Base-by-base conservation (phyloP, 768 basidiomycete genomes). In the Tephrocybe sp. region DNA sequence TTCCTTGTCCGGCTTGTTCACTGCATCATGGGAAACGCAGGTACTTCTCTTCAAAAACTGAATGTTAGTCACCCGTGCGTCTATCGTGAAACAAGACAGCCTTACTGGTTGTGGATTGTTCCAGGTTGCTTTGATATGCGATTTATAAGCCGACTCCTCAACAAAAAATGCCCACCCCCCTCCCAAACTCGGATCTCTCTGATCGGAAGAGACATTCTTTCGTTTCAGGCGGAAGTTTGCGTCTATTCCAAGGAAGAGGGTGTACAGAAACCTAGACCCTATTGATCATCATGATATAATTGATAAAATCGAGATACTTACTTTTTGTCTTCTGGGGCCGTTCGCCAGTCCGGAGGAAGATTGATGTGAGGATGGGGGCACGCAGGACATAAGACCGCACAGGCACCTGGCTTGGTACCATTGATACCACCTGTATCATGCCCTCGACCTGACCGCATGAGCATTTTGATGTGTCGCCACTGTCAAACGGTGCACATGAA, bases 301-400 rank as follows among this genome's bases (percentile, higher is more conserved):
- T 18, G 6, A 16, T 38, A 19, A 3, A 38, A 38, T 38, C 19
- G 6, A 3, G 21, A 8, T n/a, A 40, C 44, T 13, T 16, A 57
- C 57, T 33, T 51, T 39, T 44, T 47, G 36, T 55, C 34, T 19
- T 52, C 45, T 15, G 57, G 51, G 1, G 43, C 56, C 21, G 42
- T 24, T 12, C 53, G 33, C 65, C 61, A 66, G 6, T 49, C 54
- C 4, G n/a, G 23, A 7, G 59, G 57, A 2, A 67, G 31, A 43
- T 68, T 67, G 16, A 53, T 60, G 0, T 48, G 58, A 0, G 61
- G 63, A 12, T 66, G 61, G 0, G 62, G 64, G 45, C 62, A 68
- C 6, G 58, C 61, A 12, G 63, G 62, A 40, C 65, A 68, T 27
- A 53, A 19, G 8, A 67, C 42, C 1, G 64, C 64, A 21, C 60